A percentile compares a stretch with the other conserved stretches of the same genome.
Evolutionary conservation across 1,139 yeast species (phyloP).

Genomic region (Candida glucosophila): DNA sequence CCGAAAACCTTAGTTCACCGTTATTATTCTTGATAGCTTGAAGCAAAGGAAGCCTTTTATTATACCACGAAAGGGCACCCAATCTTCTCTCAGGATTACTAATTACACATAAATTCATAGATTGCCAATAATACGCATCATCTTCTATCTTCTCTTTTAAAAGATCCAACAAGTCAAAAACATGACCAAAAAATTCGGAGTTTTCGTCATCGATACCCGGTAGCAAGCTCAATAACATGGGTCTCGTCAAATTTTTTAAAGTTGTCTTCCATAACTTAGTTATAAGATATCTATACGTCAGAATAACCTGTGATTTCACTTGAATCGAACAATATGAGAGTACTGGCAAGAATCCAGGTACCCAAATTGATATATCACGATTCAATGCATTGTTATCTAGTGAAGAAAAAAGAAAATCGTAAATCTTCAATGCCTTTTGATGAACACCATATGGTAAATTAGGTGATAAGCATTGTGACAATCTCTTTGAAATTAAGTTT

Average conservation of each 20-base stretch:
- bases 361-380: constrained; percentile 56
- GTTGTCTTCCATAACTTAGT: constrained; percentile 36
- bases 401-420: constrained; percentile 57
- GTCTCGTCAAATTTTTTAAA: constrained; percentile 50
- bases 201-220: constrained; percentile 92
- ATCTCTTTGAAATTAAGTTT: constrained; percentile 36
- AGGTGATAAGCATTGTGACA: constrained; percentile 66
- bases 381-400: constrained; percentile 47
- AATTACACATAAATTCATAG: constrained; percentile 65
- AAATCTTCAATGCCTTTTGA: constrained; percentile 74
- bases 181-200: constrained; percentile 66
- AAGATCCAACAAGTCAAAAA: constrained; percentile 50
- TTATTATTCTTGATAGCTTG: constrained; percentile 11
- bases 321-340: constrained; percentile 83
- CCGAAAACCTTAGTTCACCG: constrained; percentile 30
- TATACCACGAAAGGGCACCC: constrained; percentile 79
- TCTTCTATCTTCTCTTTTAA: constrained; percentile 53
- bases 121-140: constrained; percentile 81
- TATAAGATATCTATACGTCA: constrained; percentile 50
- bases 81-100: constrained; percentile 70
- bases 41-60: constrained; percentile 53
- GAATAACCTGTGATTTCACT: constrained; percentile 69
- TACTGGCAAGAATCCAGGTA: constrained; percentile 82
- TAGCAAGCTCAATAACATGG: constrained; percentile 63
- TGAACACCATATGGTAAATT: constrained; percentile 92